phyloP scores from a whole-genome alignment of 176 grass and related monocot genomes.

The Phragmites australis region DNA sequence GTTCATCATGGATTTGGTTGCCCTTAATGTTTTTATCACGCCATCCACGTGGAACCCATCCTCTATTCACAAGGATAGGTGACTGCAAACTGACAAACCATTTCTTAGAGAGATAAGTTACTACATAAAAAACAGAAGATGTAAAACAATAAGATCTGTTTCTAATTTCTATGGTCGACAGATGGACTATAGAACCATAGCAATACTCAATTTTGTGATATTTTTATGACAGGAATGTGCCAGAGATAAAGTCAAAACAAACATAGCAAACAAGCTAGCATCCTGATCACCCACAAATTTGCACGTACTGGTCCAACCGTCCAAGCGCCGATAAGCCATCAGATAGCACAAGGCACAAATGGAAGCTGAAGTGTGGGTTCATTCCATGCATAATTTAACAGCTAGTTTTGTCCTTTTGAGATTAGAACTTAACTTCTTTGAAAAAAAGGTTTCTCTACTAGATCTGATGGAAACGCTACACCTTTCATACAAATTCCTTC shows the following conservation, averaged over 20 bases:
- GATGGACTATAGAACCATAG: background rate
- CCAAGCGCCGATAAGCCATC: conserved; percentile 11
- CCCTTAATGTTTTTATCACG: conserved; percentile 56
- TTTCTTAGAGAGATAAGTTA: conserved; percentile 51
- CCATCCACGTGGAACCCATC: conserved; percentile 88
- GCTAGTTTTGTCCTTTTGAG: background rate
- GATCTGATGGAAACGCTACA: background rate
- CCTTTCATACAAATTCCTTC: background rate
- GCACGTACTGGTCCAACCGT: background rate
- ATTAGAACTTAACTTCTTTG: background rate
- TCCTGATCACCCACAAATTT: background rate
- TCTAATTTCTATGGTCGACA: background rate
- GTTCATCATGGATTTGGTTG: conserved; percentile 41
- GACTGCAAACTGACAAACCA: conserved; percentile 77
- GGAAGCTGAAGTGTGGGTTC: background rate
- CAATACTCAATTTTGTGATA: background rate
- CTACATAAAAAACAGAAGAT: conserved; percentile 5
- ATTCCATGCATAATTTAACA: background rate
- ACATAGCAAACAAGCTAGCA: conserved; percentile 1
- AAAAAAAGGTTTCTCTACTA: background rate
- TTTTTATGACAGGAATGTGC: background rate
- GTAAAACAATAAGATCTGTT: conserved; percentile 1
- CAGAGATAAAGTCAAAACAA: conserved; percentile 1
- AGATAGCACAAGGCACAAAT: conserved; percentile 8
- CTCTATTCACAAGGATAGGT: conserved; percentile 92